These are phyloP conservation scores for Neurospora tetraspora DNA, from an alignment of 495 filamentous ascomycete species.

Conservation along the genomic window DNA sequence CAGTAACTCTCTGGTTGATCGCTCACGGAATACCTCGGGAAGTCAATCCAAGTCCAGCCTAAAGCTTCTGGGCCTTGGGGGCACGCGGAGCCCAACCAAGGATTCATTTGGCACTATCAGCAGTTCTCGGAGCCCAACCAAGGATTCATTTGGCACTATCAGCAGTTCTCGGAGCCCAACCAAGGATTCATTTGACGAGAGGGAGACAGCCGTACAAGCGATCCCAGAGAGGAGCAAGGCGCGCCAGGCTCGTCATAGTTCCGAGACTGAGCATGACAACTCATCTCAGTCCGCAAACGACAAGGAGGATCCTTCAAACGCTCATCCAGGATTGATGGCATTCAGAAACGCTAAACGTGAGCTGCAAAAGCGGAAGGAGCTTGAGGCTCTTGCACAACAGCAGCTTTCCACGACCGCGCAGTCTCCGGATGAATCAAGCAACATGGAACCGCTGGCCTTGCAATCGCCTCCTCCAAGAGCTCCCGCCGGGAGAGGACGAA, in stretches of 20 bases:
- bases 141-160: constrained; percentile 29
- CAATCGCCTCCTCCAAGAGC: constrained; percentile 23
- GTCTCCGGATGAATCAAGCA: constrained; percentile 8
- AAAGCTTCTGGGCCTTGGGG: constrained; percentile 61
- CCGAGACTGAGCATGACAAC: constrained; percentile 10
- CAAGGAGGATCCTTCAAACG: constrained; percentile 20
- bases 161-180: constrained; percentile 42
- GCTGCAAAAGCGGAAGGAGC: constrained; percentile 40
- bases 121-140: constrained; percentile 39
- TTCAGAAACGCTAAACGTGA: constrained; percentile 45
- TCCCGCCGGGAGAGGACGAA: constrained; percentile 22
- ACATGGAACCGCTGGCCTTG: constrained; percentile 8
- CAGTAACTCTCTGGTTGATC: constrained; percentile 47
- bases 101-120: constrained; percentile 26
- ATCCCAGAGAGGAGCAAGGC: constrained; percentile 34
- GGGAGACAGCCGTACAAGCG: constrained; percentile 17
- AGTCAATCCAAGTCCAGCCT: constrained; percentile 48
- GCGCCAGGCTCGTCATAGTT: constrained; percentile 17
- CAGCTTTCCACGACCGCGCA: constrained; percentile 18
- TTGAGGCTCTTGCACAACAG: constrained; percentile 27
- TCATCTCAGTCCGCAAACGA: constrained; percentile 10
- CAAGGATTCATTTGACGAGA: constrained; percentile 22
- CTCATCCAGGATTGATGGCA: constrained; percentile 33
- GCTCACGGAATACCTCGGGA: constrained; percentile 19
- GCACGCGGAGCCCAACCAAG: constrained; percentile 34